A percentile compares a stretch with the other conserved stretches of the same genome.
Conservation (phyloP, 768 basidiomycete species). For the Sporobolomyces roseus region DNA sequence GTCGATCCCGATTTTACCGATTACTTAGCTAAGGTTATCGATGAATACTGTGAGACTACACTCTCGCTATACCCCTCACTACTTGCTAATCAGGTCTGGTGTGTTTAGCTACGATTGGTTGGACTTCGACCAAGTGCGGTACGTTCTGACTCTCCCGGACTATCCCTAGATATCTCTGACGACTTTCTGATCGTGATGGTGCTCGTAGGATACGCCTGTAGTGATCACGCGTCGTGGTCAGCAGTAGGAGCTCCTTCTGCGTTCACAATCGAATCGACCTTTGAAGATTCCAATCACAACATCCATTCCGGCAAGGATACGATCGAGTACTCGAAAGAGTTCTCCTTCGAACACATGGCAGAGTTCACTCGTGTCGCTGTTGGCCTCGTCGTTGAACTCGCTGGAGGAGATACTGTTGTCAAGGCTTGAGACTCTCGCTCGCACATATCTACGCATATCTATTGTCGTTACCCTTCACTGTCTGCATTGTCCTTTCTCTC, state of each 20-base stretch:
- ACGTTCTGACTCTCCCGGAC: too few relatives aligned
- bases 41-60: slow-evolving; percentile 25
- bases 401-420: slow-evolving; percentile 26
- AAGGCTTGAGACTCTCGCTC: slow-evolving; percentile 1
- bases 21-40: slow-evolving; percentile 38
- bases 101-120: slow-evolving; percentile 11
- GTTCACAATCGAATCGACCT: slow-evolving; percentile 40
- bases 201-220: slow-evolving; percentile 41
- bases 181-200: too few relatives aligned
- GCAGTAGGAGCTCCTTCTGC: slow-evolving; percentile 41
- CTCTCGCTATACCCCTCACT: too few relatives aligned
- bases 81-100: too few relatives aligned
- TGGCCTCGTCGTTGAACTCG: slow-evolving; percentile 45
- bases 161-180: too few relatives aligned
- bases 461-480: too few relatives aligned
- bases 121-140: slow-evolving; percentile 38
- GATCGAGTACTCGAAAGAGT: slow-evolving; percentile 41
- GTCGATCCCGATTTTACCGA: slow-evolving; percentile 40
- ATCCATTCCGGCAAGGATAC: slow-evolving; percentile 41
- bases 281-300: slow-evolving; percentile 24
- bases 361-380: slow-evolving; percentile 45
- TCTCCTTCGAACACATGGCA: slow-evolving; percentile 46
- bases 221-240: slow-evolving; percentile 3
- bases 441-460: too few relatives aligned
- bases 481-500: too few relatives aligned